Evolutionary conservation across 257 asterid species (phyloP).

Genomic region (Cinchona pubescens): DNA sequence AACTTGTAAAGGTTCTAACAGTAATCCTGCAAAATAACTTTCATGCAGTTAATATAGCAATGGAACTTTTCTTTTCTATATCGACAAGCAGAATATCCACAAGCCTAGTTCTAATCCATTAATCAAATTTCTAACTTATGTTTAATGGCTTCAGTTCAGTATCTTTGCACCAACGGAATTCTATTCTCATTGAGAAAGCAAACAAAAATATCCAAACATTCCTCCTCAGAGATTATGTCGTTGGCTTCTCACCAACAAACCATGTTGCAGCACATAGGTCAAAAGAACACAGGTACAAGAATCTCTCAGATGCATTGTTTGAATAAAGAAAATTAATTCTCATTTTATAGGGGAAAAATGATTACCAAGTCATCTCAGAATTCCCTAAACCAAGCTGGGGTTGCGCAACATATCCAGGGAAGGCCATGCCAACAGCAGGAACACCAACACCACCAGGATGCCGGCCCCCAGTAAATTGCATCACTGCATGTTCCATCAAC

Average conservation of each 20-base stretch:
- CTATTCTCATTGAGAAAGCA: background rate
- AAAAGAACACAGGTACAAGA: too few species aligned
- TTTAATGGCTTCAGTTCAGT: background rate
- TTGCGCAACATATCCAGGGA: conserved; percentile 91
- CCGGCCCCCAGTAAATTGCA: conserved; percentile 93
- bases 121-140: background rate
- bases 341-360: background rate
- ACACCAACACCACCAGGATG: conserved; percentile 94
- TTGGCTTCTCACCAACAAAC: background rate
- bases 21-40: background rate
- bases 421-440: conserved; percentile 99
- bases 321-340: background rate
- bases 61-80: background rate
- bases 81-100: background rate
- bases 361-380: conserved; percentile 99
- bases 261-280: background rate
- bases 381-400: conserved; percentile 75
- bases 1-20: background rate
- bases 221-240: background rate
- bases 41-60: background rate
- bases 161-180: too few species aligned
- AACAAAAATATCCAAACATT: background rate
- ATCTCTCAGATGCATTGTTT: background rate
- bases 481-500: conserved; percentile 46
- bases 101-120: background rate